Conservation (phyloP, 177 flowering plant genomes). For the Tripterygium wilfordii region DNA sequence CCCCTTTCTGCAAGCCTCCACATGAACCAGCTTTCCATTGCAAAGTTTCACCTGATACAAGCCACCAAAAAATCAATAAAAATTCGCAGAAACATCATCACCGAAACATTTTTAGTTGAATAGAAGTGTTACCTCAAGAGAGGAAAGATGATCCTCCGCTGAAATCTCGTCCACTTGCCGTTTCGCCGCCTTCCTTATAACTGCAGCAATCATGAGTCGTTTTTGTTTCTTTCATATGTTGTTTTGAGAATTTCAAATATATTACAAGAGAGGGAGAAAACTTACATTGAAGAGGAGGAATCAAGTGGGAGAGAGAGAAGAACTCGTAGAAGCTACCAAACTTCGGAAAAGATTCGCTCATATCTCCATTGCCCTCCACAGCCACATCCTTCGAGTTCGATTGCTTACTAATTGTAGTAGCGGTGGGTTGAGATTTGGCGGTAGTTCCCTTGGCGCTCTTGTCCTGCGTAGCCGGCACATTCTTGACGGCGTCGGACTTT, state of each 20-base stretch:
- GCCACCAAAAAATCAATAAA: too few relatives aligned
- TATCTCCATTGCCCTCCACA: constrained; percentile 63
- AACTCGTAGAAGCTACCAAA: constrained; percentile 89
- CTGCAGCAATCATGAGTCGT: constrained; percentile 58
- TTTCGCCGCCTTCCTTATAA: constrained; percentile 50
- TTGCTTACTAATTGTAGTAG: not conserved
- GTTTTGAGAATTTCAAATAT: too few relatives aligned
- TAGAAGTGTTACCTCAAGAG: constrained; percentile 84
- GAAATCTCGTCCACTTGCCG: constrained; percentile 40
- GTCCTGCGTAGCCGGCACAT: constrained; percentile 35
- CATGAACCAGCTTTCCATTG: constrained; percentile 76
- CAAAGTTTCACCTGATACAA: constrained; percentile 78
- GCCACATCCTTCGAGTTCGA: constrained; percentile 39
- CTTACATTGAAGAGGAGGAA: constrained; percentile 87
- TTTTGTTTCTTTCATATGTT: too few relatives aligned
- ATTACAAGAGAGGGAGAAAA: constrained; percentile 8
- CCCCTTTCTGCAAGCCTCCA: constrained; percentile 86
- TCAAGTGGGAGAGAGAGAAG: constrained; percentile 91
- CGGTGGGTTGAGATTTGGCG: constrained; percentile 3
- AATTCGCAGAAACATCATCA: too few relatives aligned
- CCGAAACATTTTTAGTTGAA: not conserved
- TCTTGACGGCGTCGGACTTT: constrained; percentile 39
- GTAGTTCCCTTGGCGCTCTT: constrained; percentile 12
- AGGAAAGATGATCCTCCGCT: constrained; percentile 56
- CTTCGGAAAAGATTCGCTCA: constrained; percentile 68